Evolutionary conservation across 305 asterid genomes (phyloP), one percentile per base, ranked within the genome.

Genomic region (Nicotiana rustica): DNA sequence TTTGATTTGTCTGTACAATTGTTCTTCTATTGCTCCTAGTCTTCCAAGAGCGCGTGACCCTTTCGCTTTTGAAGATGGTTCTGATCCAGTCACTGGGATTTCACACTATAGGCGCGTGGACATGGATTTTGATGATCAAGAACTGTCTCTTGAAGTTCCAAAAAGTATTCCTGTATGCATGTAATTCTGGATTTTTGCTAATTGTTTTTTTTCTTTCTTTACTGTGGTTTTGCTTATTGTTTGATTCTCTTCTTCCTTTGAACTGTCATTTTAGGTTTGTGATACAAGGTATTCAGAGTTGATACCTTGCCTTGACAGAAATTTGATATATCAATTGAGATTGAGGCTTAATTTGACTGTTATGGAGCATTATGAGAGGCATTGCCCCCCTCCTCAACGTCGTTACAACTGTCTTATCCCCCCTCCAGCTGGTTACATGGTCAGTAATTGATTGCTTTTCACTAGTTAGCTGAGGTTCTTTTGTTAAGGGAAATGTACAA

Each of bases 351-450:
- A 94, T 87, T 49, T 91, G 93, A 91, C 93, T 85, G 82, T 96
- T 79, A 96, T 94, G 99, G 98, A 96, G 95, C 99, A 96, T 90
- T 96, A 94, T 80, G 97, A 96, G 86, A 88, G 97, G 88, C 99
- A 94, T 84, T 96, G 98, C 78, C 99, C 99, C 18, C 91, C 90
- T 15, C 91, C 93, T 0, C 91, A 88, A 55, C 92, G 96, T 78
- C 96, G 98, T 31, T 94, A 86, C 88, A 96, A 94, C 81, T 96
- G 98, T 90, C 93, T 92, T 57, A 94, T 96, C 71, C 98, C 98
- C 31, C 97, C 99, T 38, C 99, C 99, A 2, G 38, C 69, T 67
- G 97, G 97, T 86, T 96, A 96, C 91, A 94, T 90, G 99, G 99
- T 95, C 81, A 60, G 90, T 89, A 76, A 80, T 7, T 86, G 85